Evolutionary conservation across 768 basidiomycete genomes (phyloP).

Genomic region (Holtermanniella nyarrowii): DNA sequence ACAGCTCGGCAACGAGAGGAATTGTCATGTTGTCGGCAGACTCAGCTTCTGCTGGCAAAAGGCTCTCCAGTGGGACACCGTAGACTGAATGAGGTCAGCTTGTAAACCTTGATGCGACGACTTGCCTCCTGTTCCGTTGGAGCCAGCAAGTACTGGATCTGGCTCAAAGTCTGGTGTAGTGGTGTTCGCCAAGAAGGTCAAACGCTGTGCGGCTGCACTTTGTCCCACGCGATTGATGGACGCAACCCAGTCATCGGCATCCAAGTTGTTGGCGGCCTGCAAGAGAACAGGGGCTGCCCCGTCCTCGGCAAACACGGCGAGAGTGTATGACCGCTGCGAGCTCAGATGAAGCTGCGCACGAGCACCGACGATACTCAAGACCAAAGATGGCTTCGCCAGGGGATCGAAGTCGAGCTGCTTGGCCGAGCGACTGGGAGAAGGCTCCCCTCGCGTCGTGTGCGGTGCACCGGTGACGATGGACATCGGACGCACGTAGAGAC

Average conservation of each 20-base stretch:
- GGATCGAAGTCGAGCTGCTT: constrained; percentile 66
- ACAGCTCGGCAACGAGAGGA: constrained; percentile 5
- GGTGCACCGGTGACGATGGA: constrained; percentile 13
- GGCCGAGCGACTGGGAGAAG: constrained; percentile 45
- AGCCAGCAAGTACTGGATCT: no score
- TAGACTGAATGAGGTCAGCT: constrained; percentile 8
- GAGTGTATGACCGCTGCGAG: constrained; percentile 69
- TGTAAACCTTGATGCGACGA: not conserved
- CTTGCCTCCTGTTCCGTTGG: not conserved
- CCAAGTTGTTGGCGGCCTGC: constrained; percentile 59
- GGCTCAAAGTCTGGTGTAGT: constrained; percentile 65
- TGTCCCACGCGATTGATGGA: constrained; percentile 62
- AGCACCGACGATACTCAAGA: constrained; percentile 63
- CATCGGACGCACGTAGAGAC: constrained; percentile 59
- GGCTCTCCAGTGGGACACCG: constrained; percentile 3
- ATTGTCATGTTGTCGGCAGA: constrained; percentile 3
- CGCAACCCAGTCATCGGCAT: constrained; percentile 69
- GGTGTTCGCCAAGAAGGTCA: constrained; percentile 68
- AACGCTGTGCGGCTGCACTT: constrained; percentile 61
- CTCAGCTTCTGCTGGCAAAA: not conserved
- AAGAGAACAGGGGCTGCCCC: constrained; percentile 64
- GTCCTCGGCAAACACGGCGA: constrained; percentile 76
- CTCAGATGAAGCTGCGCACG: constrained; percentile 50
- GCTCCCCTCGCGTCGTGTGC: not conserved
- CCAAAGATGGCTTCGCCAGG: constrained; percentile 62